Percentiles rank a stretch among this genome's conserved stretches.
These are phyloP conservation scores for Pseudocercospora macadamiae DNA, from an alignment of 2,329 filamentous ascomycete species.

Conservation along the genomic window DNA sequence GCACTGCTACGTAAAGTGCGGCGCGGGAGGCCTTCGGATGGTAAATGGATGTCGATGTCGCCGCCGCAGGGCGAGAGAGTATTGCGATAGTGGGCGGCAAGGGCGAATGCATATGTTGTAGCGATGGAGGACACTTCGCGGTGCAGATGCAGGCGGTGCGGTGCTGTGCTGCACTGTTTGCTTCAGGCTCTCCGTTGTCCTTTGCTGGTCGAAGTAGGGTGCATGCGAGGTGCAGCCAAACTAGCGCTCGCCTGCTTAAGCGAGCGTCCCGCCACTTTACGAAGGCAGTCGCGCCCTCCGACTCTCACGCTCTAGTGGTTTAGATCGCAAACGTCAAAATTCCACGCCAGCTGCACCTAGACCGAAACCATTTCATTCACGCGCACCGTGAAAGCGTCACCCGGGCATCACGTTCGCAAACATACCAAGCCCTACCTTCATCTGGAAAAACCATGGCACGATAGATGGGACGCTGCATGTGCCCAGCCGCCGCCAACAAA, in stretches of 20 bases:
- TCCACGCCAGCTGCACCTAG: background rate
- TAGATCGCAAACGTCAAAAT: background rate
- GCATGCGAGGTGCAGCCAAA: background rate
- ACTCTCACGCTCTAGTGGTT: background rate
- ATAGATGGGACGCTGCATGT: background rate
- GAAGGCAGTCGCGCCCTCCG: background rate
- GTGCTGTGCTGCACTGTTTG: background rate
- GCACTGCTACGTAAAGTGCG: background rate
- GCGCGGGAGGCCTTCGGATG: background rate
- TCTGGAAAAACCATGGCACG: background rate
- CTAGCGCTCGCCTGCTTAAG: background rate
- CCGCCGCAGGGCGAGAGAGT: background rate
- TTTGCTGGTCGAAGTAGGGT: background rate
- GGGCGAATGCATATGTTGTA: constrained; percentile 8
- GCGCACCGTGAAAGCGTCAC: background rate
- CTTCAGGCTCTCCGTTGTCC: constrained; percentile 1
- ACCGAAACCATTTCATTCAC: background rate
- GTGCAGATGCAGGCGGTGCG: no score
- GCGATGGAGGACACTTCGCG: background rate
- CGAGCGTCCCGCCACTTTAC: background rate
- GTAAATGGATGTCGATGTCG: background rate
- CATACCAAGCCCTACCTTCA: background rate
- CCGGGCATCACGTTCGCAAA: background rate
- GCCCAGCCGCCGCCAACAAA: constrained; percentile 1
- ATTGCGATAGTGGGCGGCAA: constrained; percentile 1